A percentile compares a stretch with the other conserved stretches of the same genome.
These are phyloP conservation scores for Penicillium simplicissimum DNA, from an alignment of 495 filamentous ascomycete species.

Conservation along the genomic window DNA sequence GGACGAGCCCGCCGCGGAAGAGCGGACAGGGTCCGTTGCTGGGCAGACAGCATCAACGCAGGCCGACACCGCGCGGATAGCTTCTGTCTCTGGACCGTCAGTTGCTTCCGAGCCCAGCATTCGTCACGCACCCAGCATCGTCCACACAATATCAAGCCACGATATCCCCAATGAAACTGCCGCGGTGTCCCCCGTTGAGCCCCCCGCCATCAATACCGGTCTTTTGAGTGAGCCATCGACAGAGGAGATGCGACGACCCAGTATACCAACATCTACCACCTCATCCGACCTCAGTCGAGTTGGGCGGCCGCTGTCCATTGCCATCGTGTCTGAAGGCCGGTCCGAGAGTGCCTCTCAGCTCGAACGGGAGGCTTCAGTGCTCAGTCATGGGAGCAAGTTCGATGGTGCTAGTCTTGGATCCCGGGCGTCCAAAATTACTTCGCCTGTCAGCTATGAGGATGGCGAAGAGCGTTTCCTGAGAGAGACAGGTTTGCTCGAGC, in stretches of 20 bases:
- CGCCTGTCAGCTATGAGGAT: constrained; percentile 43
- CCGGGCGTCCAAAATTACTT: constrained; percentile 40
- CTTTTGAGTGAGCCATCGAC: constrained; percentile 24
- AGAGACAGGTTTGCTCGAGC: constrained; percentile 48
- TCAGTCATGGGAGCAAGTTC: constrained; percentile 40
- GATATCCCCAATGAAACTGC: constrained; percentile 18
- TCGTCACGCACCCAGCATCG: constrained; percentile 20
- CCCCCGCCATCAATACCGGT: constrained; percentile 16
- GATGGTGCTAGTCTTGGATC: constrained; percentile 43
- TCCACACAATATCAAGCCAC: constrained; percentile 22
- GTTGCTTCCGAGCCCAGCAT: constrained; percentile 23
- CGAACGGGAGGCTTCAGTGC: constrained; percentile 42
- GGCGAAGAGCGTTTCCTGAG: constrained; percentile 52
- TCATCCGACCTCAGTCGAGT: constrained; percentile 32
- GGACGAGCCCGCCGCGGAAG: constrained; percentile 44
- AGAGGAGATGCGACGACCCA: constrained; percentile 38
- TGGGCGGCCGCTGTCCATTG: constrained; percentile 35
- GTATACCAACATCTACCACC: constrained; percentile 37
- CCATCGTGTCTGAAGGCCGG: constrained; percentile 30
- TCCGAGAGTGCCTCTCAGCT: constrained; percentile 31
- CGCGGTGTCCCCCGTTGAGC: neutral
- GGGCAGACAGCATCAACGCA: constrained; percentile 17
- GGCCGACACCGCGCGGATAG: constrained; percentile 14
- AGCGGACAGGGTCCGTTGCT: constrained; percentile 15
- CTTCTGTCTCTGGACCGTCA: constrained; percentile 27